Conservation (phyloP, 805 yeast species). For the Kuraishia piskuri region DNA sequence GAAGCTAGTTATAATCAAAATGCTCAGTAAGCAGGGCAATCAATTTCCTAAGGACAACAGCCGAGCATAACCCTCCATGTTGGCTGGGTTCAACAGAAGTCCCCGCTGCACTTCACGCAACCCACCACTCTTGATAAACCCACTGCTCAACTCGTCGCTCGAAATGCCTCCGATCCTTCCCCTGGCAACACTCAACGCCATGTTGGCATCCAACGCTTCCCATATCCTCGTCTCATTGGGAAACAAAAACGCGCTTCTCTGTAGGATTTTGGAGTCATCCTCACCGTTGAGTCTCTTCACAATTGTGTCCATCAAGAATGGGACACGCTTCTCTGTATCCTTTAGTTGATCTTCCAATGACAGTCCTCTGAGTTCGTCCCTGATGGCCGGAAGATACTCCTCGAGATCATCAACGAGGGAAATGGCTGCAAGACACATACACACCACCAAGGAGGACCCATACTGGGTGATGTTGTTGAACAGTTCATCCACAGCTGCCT, state of each 20-base stretch:
- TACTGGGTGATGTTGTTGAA: constrained; percentile 51
- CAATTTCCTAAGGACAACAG: background rate
- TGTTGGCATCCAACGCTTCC: constrained; percentile 48
- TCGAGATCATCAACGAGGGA: constrained; percentile 53
- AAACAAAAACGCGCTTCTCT: constrained; percentile 62
- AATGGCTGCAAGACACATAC: constrained; percentile 74
- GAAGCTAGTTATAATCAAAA: too few relatives aligned
- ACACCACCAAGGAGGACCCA: constrained; percentile 61
- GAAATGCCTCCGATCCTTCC: constrained; percentile 40
- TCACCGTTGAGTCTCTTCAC: constrained; percentile 27
- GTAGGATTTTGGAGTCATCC: constrained; percentile 37
- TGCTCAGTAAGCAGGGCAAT: too few relatives aligned
- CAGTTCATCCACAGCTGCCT: constrained; percentile 79
- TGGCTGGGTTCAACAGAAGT: constrained; percentile 53
- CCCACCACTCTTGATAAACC: constrained; percentile 38
- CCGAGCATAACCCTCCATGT: constrained; percentile 15
- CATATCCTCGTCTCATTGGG: constrained; percentile 67
- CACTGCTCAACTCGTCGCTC: constrained; percentile 41
- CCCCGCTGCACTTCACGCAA: constrained; percentile 59
- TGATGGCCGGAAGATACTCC: constrained; percentile 51
- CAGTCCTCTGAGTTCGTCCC: constrained; percentile 53
- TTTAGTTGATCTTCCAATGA: constrained; percentile 34
- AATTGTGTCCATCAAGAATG: constrained; percentile 48
- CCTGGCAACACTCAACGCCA: constrained; percentile 52
- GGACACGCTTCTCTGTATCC: constrained; percentile 49